Evolutionary conservation across 2,329 filamentous ascomycete genomes (phyloP).

Genomic region (Fusarium dimerum): DNA sequence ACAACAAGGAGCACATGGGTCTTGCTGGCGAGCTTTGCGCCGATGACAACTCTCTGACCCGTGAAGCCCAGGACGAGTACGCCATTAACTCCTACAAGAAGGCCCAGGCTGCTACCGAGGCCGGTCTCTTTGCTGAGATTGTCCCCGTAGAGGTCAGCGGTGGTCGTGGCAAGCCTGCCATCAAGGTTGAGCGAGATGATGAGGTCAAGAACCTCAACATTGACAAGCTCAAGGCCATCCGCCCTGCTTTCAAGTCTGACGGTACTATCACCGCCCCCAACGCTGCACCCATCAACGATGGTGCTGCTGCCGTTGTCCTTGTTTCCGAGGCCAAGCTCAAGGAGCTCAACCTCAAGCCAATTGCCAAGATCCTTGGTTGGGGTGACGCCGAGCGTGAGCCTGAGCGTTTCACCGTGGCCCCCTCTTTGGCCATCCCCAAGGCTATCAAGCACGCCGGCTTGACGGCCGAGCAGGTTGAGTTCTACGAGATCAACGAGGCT

Average conservation of each 20-base stretch:
- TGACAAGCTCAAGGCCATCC: conserved; percentile 82
- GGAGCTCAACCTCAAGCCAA: conserved; percentile 84
- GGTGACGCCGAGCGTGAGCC: conserved; percentile 90
- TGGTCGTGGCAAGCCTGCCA: conserved; percentile 83
- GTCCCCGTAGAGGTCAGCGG: conserved; percentile 84
- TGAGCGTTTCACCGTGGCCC: conserved; percentile 93
- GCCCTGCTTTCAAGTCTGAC: conserved; percentile 77
- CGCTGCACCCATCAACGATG: conserved; percentile 94
- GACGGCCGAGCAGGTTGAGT: conserved; percentile 76
- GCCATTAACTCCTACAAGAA: conserved; percentile 94
- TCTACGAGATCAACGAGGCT: conserved; percentile 98
- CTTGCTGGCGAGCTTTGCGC: conserved; percentile 91
- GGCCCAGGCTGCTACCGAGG: conserved; percentile 81
- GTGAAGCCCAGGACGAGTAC: conserved; percentile 91
- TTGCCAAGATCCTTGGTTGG: conserved; percentile 98
- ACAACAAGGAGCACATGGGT: conserved; percentile 97
- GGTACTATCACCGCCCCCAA: conserved; percentile 96
- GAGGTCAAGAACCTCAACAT: conserved; percentile 93
- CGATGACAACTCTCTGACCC: conserved; percentile 74
- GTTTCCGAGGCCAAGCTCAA: conserved; percentile 94
- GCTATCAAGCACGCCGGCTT: conserved; percentile 93
- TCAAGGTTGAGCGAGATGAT: conserved; percentile 82
- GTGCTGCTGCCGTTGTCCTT: conserved; percentile 87
- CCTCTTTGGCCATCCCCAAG: conserved; percentile 93
- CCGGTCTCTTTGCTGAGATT: conserved; percentile 86